These are phyloP conservation scores for Gracilariopsis chorda DNA, from an alignment of 23 red algal species.

Conservation along the genomic window DNA sequence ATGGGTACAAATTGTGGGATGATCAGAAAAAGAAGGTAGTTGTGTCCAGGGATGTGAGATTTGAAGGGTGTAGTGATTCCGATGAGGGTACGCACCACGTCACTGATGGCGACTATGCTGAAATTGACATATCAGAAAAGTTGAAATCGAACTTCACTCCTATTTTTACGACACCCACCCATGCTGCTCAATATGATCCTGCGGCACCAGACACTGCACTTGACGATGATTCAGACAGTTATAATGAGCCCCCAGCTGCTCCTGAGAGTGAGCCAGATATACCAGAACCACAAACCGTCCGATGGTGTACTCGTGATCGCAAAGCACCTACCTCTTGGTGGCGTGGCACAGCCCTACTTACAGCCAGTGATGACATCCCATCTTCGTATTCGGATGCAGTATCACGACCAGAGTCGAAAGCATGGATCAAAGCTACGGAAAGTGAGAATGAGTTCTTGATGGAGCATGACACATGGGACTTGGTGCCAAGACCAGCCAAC, in stretches of 20 bases:
- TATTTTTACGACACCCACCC: no score
- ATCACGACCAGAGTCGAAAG: background rate
- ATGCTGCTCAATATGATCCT: no score
- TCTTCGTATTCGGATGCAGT: background rate
- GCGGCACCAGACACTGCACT: background rate
- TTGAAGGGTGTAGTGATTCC: background rate
- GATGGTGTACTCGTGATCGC: background rate
- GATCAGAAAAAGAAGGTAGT: background rate
- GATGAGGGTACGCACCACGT: background rate
- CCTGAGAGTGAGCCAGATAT: background rate
- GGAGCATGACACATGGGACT: slow-evolving; percentile 35
- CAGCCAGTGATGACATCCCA: background rate
- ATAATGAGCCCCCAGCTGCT: background rate
- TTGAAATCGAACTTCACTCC: no score
- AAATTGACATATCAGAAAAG: no score
- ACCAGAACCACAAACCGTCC: background rate
- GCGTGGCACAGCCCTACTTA: background rate
- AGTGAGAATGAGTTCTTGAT: background rate
- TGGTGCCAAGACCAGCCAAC: background rate
- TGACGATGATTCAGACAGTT: no score
- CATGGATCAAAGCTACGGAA: background rate
- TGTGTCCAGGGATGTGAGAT: slow-evolving; percentile 8
- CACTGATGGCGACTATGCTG: no score
- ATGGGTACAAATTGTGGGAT: slow-evolving; percentile 36
- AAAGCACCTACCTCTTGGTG: background rate